Base-by-base conservation (phyloP, 768 basidiomycete genomes). In the Thelephora ganbajun region DNA sequence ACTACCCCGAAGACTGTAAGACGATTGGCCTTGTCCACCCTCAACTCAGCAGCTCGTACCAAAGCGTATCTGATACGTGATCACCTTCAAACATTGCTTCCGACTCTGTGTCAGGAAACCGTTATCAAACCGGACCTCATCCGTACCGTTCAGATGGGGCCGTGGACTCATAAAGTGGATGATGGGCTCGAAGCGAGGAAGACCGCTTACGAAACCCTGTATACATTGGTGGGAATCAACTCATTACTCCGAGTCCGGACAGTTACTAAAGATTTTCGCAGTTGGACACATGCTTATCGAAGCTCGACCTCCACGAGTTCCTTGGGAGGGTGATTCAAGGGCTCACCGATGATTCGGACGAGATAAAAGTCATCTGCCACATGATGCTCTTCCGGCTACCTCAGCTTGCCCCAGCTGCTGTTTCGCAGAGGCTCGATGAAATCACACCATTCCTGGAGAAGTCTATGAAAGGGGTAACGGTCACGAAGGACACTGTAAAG, bases 171-270 rank as follows among this genome's bases (percentile, higher is more conserved):
- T 66, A 91, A 87, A 61, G 89, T 96, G 46, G 96, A 99, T 56
- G 93, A 98, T 53, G 96, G 96, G 43, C 71, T 98, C 35, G 94
- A 98, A 53, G 82, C 92, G 18, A 80, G 96, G 50, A 98, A 97
- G 72, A 93, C 89, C 0, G 94, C 96, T 2, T 98, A 88, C 63
- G 96, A 99, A 64, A 91, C 92, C 1, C 88, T 97, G 71, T 93
- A 96, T 61, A 96, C 92, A 16, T 64, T 98, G 55, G 90, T 92
- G 56, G 54, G 83, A 63, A 14, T 20, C n/a, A 30, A 16, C n/a
- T 37, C 36, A 2, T 20, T 33, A 34, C 19, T 26, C 26, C n/a
- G 18, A 7, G 14, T 9, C 20, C 22, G 0, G 1, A 14, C 18
- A 3, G 35, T 46, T 44, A 47, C 44, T 37, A 19, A 44, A 14